phyloP scores from a whole-genome alignment of 1,284 basidiomycete genomes.

The Peniophora sp. region DNA sequence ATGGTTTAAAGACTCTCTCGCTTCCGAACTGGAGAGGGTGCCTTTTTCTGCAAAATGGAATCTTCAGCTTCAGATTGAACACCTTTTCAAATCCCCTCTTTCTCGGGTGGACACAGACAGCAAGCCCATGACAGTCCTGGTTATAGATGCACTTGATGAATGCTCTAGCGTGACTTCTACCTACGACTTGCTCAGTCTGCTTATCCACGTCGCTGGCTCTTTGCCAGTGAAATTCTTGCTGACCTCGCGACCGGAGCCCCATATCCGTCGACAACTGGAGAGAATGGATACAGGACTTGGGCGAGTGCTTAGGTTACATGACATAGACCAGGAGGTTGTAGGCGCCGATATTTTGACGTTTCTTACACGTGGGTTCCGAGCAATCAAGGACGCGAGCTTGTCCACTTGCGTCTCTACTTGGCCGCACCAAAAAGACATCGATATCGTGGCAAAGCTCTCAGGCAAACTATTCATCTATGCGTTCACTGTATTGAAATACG shows the following conservation, averaged over 20 bases:
- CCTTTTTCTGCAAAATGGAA: background rate
- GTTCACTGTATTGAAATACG: background rate
- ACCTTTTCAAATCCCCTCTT: background rate
- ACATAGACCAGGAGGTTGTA: background rate
- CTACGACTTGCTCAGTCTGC: background rate
- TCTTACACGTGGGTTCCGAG: background rate
- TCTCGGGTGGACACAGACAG: background rate
- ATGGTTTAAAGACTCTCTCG: background rate
- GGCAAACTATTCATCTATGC: background rate
- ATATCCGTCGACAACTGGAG: background rate
- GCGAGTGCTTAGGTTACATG: background rate
- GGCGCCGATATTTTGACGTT: background rate
- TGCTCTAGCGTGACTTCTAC: background rate
- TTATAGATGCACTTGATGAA: background rate
- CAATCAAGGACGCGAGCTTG: too few species aligned
- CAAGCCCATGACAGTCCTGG: background rate
- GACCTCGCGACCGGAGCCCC: constrained; percentile 1
- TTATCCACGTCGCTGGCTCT: background rate
- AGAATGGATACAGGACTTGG: background rate
- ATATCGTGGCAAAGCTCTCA: background rate
- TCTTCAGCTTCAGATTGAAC: background rate
- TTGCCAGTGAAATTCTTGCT: background rate
- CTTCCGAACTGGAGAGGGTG: background rate
- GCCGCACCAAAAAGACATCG: background rate
- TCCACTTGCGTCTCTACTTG: background rate